Conservation (phyloP, 495 filamentous ascomycete genomes). For the Podospora bellae-mahoneyi region DNA sequence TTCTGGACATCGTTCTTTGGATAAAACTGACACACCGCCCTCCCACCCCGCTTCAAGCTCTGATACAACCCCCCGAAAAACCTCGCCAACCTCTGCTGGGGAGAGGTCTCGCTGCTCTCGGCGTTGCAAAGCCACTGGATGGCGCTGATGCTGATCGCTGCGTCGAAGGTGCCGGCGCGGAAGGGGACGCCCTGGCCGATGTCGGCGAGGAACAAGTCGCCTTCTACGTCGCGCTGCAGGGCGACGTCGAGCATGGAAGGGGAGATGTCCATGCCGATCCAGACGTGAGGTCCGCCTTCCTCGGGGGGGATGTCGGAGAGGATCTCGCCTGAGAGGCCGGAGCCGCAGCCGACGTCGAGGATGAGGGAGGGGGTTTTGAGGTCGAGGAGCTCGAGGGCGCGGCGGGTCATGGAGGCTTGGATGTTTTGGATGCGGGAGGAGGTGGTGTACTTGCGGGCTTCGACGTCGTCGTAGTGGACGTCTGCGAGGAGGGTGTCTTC, state of each 20-base stretch:
- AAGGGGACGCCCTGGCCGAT: constrained; percentile 96
- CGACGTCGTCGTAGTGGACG: constrained; percentile 92
- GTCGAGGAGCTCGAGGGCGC: constrained; percentile 84
- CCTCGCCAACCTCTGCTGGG: constrained; percentile 67
- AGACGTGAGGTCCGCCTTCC: constrained; percentile 81
- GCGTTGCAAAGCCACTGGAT: constrained; percentile 99
- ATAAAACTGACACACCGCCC: constrained; percentile 96
- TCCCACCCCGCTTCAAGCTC: constrained; percentile 75
- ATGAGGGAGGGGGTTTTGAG: constrained; percentile 78
- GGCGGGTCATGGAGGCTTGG: constrained; percentile 88
- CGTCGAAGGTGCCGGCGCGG: constrained; percentile 88
- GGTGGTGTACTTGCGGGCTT: constrained; percentile 96
- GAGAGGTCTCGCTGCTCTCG: constrained; percentile 76
- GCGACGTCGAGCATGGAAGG: constrained; percentile 90
- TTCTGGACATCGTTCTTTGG: constrained; percentile 91
- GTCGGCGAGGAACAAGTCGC: constrained; percentile 87
- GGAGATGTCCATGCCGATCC: constrained; percentile 95
- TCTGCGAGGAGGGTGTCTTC: constrained; percentile 92
- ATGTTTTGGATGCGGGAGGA: constrained; percentile 92
- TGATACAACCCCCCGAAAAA: constrained; percentile 95
- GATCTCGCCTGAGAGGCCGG: constrained; percentile 90
- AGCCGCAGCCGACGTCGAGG: constrained; percentile 93
- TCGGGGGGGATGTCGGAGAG: constrained; percentile 62
- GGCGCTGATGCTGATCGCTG: constrained; percentile 88
- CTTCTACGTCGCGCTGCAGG: constrained; percentile 85